Base-by-base conservation (phyloP, 2,329 filamentous ascomycete genomes). In the Fusarium sp. region DNA sequence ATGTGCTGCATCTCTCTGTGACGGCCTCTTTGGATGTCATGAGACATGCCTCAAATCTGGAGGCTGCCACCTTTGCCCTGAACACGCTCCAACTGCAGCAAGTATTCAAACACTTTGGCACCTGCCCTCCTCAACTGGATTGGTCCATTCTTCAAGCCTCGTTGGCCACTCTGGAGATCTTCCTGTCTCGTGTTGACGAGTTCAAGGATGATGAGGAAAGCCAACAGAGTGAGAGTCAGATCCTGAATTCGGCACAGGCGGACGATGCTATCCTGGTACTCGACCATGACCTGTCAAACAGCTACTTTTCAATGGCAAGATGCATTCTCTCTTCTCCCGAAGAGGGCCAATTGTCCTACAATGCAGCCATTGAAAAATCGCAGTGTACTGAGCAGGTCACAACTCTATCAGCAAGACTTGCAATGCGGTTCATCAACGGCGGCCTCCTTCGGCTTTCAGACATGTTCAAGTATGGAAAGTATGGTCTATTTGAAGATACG, bases 1-100 rank as follows among this genome's bases (percentile, higher is more conserved):
- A 91, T 66, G 82, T 91, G 35, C 77, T 91, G 14, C 80, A 87
- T 60, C 83, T 84, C 64, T 88, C 86, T 6, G 81, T 87, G 41
- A 82, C 81, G 57, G 84, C 87, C 1, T 90, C 88, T 11, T 77
- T 89, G 41, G 86, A 89, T 69, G 88, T 89, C 4, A 82, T 91
- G 78, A 82, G 78, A 59, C 82, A 86, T 39, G 84, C 88, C 0
- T 79, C 80, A 16, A 84, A 86, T 27, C 81, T 90, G 9, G 83
- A 83, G 65, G 82, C 85, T 18, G 86, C 86, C 7, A 86, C 86
- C 2, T 87, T 87, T 68, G 86, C 85, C 16, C 76, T 90, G 34
- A 90, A 87, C 64, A 84, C 83, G 3, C 82, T 81, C 39, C 89
- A 89, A 76, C 78, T 91, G 30, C 85, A 88, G 58, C 85, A 87